Base-by-base conservation (phyloP, 306 rosid species). In the Betula pendula region DNA sequence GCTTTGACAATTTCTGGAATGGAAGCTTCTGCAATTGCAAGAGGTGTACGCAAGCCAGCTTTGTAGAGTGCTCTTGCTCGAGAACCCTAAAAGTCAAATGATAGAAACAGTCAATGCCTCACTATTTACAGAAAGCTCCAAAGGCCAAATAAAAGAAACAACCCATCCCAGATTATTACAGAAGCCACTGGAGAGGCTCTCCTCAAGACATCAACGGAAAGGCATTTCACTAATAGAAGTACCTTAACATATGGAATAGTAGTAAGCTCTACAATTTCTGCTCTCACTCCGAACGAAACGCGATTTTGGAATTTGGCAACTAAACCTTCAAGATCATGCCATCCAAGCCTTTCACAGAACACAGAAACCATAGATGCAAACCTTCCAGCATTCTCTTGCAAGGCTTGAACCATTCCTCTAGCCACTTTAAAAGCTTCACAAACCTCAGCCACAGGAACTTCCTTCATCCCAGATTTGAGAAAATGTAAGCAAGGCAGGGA, bases 301-400 rank as follows among this genome's bases (percentile, higher is more conserved):
- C 97, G 97, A 73, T 92, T 95, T 82, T 95, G 97, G 81, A 95
- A 95, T 90, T 88, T 95, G 76, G 91, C 81, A 68, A 95, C 97
- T 82, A 95, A 72, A 79, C 97, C 96, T 86, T 92, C 96, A 53
- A 95, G 85, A 86, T 92, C 98, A 62, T 89, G 88, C 98, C 98
- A 95, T 38, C 97, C 97, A 81, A 92, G 96, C 89, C 98, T 90
- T 82, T 92, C 98, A 80, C 97, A 95, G 72, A 95, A 95, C 78
- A 88, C 89, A 69, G 97, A 77, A 75, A 95, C 97, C 98, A 92
- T 95, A 25, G 97, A 90, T 71, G 98, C 98, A 87, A 95, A 92
- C 88, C 97, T 92, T 79, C 98, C 98, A 50, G 97, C 97, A 85
- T 87, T 95, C 86, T 95, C 98, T 87, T 92, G 97, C 83, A 95